Conservation (phyloP, 495 filamentous ascomycete species). For the Annulohypoxylon nitens region DNA sequence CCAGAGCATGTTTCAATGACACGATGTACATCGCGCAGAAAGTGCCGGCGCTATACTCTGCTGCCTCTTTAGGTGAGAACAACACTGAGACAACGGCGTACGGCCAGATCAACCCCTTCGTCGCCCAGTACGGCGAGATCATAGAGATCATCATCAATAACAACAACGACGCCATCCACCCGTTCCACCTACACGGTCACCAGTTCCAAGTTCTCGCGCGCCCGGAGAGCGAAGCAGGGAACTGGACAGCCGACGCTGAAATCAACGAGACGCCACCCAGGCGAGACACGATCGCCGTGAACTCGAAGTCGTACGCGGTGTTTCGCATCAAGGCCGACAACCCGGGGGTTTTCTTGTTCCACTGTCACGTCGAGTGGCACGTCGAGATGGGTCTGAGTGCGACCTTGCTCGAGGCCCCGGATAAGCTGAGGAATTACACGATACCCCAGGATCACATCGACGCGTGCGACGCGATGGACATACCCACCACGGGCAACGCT, state of each 20-base stretch:
- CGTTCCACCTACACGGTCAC: slow-evolving; percentile 77
- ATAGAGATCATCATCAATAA: slow-evolving; percentile 89
- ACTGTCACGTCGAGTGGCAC: slow-evolving; percentile 89
- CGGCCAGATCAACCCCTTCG: slow-evolving; percentile 77
- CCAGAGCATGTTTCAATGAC: slow-evolving; percentile 81
- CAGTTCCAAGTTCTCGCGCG: slow-evolving; percentile 79
- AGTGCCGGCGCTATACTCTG: slow-evolving; percentile 84
- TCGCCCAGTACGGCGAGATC: slow-evolving; percentile 73
- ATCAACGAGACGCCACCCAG: slow-evolving; percentile 59
- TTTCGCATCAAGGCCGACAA: slow-evolving; percentile 73
- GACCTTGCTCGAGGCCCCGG: slow-evolving; percentile 78
- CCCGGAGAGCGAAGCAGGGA: slow-evolving; percentile 55
- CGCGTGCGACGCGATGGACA: slow-evolving; percentile 65
- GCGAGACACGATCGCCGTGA: slow-evolving; percentile 67
- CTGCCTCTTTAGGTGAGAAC: slow-evolving; percentile 69
- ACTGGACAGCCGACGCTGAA: slow-evolving; percentile 57
- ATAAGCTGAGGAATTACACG: slow-evolving; percentile 66
- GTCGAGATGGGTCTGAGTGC: slow-evolving; percentile 77
- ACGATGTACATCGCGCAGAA: slow-evolving; percentile 78
- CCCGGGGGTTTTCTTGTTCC: slow-evolving; percentile 83
- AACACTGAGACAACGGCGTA: slow-evolving; percentile 76
- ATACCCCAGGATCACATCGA: slow-evolving; percentile 74
- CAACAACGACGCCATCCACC: slow-evolving; percentile 70
- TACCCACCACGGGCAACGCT: slow-evolving; percentile 76
- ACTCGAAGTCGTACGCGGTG: slow-evolving; percentile 67